phyloP scores from a whole-genome alignment of 2,329 filamentous ascomycete species.

The Sphaerulina populicola region DNA sequence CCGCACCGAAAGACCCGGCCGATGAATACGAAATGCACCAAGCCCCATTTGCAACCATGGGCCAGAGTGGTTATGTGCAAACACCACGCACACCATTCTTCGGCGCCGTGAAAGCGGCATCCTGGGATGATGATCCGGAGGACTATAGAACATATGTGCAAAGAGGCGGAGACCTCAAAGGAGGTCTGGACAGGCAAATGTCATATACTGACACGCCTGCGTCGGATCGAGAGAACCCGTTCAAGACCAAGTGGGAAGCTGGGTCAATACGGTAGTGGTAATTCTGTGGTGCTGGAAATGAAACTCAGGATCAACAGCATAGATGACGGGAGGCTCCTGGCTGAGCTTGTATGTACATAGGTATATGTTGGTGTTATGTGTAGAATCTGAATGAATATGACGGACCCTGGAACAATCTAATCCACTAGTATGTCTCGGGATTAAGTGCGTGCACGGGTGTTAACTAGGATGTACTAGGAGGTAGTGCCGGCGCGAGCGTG shows the following conservation, averaged over 20 bases:
- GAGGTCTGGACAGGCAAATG: slow-evolving; percentile 4
- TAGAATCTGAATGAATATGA: no score
- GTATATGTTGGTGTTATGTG: no score
- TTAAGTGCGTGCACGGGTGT: no score
- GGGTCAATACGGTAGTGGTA: slow-evolving; percentile 11
- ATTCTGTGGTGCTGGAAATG: no score
- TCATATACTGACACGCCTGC: slow-evolving; percentile 21
- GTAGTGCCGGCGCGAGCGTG: no score
- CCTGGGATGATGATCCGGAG: slow-evolving; percentile 12
- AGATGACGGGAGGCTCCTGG: not conserved
- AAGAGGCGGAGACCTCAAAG: slow-evolving; percentile 3
- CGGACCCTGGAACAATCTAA: no score
- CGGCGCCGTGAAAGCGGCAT: not conserved
- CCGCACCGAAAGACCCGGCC: slow-evolving; percentile 9
- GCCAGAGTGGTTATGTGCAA: slow-evolving; percentile 16
- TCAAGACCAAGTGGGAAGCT: slow-evolving; percentile 21
- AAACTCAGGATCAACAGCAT: not conserved
- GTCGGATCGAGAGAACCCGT: slow-evolving; percentile 17
- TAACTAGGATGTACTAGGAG: no score
- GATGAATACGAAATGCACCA: slow-evolving; percentile 20
- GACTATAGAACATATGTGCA: slow-evolving; percentile 14
- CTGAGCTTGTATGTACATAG: not conserved
- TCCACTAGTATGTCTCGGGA: no score
- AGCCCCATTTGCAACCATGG: slow-evolving; percentile 14
- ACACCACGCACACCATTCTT: slow-evolving; percentile 21